These are phyloP conservation scores for Penicillium arizonense DNA, from an alignment of 495 filamentous ascomycete species.

Conservation along the genomic window DNA sequence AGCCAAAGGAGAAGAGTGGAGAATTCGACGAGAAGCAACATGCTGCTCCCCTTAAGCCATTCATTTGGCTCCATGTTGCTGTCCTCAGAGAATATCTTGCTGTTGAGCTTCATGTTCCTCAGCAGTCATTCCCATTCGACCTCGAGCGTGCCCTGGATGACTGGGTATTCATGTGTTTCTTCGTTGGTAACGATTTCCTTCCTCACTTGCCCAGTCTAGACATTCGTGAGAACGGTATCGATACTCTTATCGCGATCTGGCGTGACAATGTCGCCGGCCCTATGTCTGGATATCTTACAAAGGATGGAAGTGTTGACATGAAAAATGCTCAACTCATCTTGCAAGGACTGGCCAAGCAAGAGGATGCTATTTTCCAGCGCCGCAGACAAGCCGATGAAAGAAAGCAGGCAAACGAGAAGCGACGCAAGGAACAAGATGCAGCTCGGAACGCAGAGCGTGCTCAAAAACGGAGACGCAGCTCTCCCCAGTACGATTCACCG, in stretches of 20 bases:
- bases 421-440: conserved; percentile 68
- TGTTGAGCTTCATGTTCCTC: conserved; percentile 79
- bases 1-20: conserved; percentile 78
- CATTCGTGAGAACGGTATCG: conserved; percentile 95
- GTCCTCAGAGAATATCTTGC: conserved; percentile 91
- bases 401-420: conserved; percentile 71
- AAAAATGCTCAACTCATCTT: conserved; percentile 85
- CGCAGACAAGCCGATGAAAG: conserved; percentile 80
- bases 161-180: conserved; percentile 99
- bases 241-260: conserved; percentile 94
- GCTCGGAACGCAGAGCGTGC: conserved; percentile 49
- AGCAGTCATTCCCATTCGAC: conserved; percentile 78
- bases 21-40: conserved; percentile 84
- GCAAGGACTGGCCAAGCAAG: conserved; percentile 85
- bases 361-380: conserved; percentile 89
- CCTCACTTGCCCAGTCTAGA: conserved; percentile 95
- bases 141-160: conserved; percentile 96
- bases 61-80: conserved; percentile 96
- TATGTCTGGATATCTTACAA: conserved; percentile 94
- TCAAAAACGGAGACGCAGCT: conserved; percentile 44
- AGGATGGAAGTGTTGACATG: conserved; percentile 89
- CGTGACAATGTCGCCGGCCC: conserved; percentile 75
- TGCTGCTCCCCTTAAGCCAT: conserved; percentile 71
- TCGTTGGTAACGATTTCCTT: conserved; percentile 98
- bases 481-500: conserved; percentile 41